phyloP scores from a whole-genome alignment of 2,329 filamentous ascomycete genomes.

The Cordyceps cicadae region DNA sequence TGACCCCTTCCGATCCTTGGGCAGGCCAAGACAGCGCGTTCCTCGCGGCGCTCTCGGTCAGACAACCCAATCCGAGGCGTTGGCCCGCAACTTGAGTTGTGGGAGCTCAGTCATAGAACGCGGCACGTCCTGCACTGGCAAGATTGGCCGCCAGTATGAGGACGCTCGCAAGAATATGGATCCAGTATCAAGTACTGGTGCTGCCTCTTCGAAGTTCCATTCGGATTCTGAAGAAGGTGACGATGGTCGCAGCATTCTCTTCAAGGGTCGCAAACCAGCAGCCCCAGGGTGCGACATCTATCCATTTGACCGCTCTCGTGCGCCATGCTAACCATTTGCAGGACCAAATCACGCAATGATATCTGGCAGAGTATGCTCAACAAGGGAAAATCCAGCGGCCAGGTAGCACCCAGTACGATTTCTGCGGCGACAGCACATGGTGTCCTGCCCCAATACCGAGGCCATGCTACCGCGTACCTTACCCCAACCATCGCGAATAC shows the following conservation, averaged over 20 bases:
- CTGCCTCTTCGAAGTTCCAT: constrained; percentile 16
- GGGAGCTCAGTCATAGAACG: constrained; percentile 18
- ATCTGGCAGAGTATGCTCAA: constrained; percentile 44
- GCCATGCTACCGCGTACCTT: constrained; percentile 44
- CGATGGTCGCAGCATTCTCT: constrained; percentile 28
- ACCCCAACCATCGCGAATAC: constrained; percentile 35
- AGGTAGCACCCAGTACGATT: constrained; percentile 38
- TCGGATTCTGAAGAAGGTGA: constrained; percentile 25
- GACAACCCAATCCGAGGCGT: constrained; percentile 27
- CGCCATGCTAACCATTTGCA: constrained; percentile 16
- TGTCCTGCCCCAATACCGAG: constrained; percentile 44
- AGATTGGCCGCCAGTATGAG: constrained; percentile 20
- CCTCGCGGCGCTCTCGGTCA: constrained; percentile 19
- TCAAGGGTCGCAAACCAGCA: constrained; percentile 28
- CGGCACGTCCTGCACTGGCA: constrained; percentile 18
- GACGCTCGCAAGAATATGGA: constrained; percentile 21
- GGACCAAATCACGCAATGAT: constrained; percentile 33
- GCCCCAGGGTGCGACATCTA: constrained; percentile 22
- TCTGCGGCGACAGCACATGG: constrained; percentile 47
- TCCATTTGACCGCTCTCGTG: not conserved
- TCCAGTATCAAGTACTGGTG: not conserved
- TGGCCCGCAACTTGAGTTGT: constrained; percentile 18
- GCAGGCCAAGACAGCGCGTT: constrained; percentile 13
- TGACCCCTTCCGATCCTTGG: constrained; percentile 19
- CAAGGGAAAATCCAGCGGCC: constrained; percentile 41